Conservation (phyloP, 140 eudicot species). For the Senecio squalidus region DNA sequence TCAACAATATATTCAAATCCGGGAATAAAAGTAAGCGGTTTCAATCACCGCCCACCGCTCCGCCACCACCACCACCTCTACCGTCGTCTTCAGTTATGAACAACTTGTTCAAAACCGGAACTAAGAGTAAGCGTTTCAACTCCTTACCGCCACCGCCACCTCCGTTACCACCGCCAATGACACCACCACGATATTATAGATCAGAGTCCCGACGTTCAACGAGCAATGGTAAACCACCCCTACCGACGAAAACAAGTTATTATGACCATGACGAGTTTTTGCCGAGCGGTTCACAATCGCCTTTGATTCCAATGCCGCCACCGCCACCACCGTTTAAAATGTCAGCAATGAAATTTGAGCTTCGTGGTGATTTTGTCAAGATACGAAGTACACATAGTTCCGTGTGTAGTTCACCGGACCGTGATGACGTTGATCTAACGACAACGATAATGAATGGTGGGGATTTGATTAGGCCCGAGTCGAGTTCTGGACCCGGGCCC, state of each 20-base stretch:
- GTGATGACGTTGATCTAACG: constrained; percentile 35
- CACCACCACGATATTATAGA: constrained; percentile 27
- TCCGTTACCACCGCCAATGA: constrained; percentile 23
- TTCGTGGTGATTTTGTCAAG: constrained; percentile 58
- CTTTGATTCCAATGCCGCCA: constrained; percentile 57
- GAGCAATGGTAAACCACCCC: constrained; percentile 53
- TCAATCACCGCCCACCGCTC: constrained; percentile 25
- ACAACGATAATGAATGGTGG: constrained; percentile 28
- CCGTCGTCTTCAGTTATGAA: constrained; percentile 46
- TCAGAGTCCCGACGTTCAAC: constrained; percentile 9
- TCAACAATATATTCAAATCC: constrained; percentile 57
- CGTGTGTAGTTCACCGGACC: constrained; percentile 65
- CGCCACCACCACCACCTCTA: constrained; percentile 45
- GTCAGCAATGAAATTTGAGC: constrained; percentile 42
- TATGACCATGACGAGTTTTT: constrained; percentile 29
- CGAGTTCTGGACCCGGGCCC: constrained; percentile 9
- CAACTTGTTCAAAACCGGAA: constrained; percentile 34
- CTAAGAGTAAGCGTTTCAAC: constrained; percentile 28
- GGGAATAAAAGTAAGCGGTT: constrained; percentile 49
- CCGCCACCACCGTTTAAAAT: constrained; percentile 49
- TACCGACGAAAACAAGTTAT: constrained; percentile 41
- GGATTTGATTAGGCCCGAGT: constrained; percentile 26
- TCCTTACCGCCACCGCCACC: constrained; percentile 7
- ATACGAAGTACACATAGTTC: constrained; percentile 58
- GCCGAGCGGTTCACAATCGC: constrained; percentile 54